Evolutionary conservation across 805 yeast genomes (phyloP), one percentile per base, ranked within the genome.

Genomic region (Martiniozyma abietophila): DNA sequence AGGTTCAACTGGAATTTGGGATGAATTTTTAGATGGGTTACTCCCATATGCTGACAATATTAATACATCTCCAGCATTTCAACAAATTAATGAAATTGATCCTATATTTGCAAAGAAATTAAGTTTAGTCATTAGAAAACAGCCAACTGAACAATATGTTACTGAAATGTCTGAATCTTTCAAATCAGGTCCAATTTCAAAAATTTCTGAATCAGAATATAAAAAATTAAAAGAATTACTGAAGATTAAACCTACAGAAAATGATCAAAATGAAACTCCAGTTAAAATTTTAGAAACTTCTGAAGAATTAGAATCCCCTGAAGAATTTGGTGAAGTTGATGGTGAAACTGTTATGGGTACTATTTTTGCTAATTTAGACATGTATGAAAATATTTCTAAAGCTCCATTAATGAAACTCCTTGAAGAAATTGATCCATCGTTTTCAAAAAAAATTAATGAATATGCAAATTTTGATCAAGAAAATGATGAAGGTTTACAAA

Each of bases 281-380:
- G 16, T 11, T n/a, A 17, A 24, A 22, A 8, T n/a, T 21, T 3
- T 14, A 25, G 10, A 12, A 6, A 5, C 19, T 20, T 12, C 24
- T 14, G 18, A 34, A 29, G 8, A 12, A 17, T 2, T 22, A 7
- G 21, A 21, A 6, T 9, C 12, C 4, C 11, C 11, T 7, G 35
- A 21, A 19, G 30, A 24, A 10, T 14, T 22, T 24, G 35, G 19
- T 16, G 38, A 32, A 9, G 31, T 17, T 16, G 45, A 36, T 23
- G 48, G 43, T 16, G 25, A 28, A 22, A 31, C 39, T 9, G 43
- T 42, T 10, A 30, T 42, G 17, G 42, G 39, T 25, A 34, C 46
- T 4, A 39, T 50, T 8, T 49, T 51, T 26, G 48, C 49, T 14
- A 39, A 50, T 25, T 44, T 51, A 36, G 46, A 47, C 30, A 25